Evolutionary conservation across 306 rosid genomes (phyloP), one percentile per base, ranked within the genome.

Genomic region (Citrullus amarus): DNA sequence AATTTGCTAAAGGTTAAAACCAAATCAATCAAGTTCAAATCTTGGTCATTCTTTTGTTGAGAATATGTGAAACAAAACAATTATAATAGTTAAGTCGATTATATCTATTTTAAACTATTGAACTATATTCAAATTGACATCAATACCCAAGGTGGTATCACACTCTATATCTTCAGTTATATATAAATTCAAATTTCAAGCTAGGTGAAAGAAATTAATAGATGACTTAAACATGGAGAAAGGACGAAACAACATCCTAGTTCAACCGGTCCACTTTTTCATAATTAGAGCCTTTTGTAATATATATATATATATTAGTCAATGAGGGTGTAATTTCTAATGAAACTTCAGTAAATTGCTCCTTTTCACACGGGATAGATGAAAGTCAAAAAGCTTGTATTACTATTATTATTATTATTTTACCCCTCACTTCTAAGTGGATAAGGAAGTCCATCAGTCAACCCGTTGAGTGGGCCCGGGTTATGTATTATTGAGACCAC

Each of bases 401-500:
- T 53, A 1, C 16, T 14, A 4, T 3, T 50, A 12, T 43, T 50
- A 51, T 51, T 46, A 3, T 14, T 51, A 4, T 51, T 22, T 11
- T 70, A 44, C 13, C 12, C 12, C 50, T 2, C 8, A 69, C 0
- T 43, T 20, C 17, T 10, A 73, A 73, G 4, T 72, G 59, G 60
- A 72, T 72, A 50, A 28, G 77, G 77, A 10, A 6, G 3, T 71
- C 59, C 8, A 6, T 71, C 20, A 7, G 67, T 79, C 80, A 70
- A 75, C 87, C 79, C 69, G 78, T 78, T 76, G 34, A 20, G 9
- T 83, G 86, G 56, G 57, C 8, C 57, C 82, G 87, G 78, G 53
- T 84, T 28, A 17, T 81, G 41, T 16, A 88, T 85, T 73, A 88
- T 91, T 87, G 88, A 70, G 74, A 8, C 88, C 90, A 88, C 93